Conservation (phyloP, 1,284 basidiomycete species). For the Ganoderma boninense region DNA sequence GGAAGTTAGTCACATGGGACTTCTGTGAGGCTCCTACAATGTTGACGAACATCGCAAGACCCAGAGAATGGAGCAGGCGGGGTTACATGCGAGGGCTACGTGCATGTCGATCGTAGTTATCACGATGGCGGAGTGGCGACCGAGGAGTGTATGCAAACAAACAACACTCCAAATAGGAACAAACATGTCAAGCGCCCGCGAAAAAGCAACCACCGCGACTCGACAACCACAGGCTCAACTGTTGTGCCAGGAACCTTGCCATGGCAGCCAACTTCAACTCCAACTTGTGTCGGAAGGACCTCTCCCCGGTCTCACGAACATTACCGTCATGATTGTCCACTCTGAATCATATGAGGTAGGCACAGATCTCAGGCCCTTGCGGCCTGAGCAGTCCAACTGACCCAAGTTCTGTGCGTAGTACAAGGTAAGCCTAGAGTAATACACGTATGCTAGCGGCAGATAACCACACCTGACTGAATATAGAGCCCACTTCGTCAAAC, state of each 20-base stretch:
- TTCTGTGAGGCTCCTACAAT: neutral
- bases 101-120: neutral
- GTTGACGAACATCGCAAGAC: neutral
- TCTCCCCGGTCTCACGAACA: too few relatives aligned
- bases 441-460: too few relatives aligned
- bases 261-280: neutral
- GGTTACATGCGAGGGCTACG: neutral
- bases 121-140: neutral
- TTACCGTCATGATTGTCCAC: too few relatives aligned
- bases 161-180: conserved; percentile 5
- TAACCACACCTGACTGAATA: too few relatives aligned
- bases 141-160: neutral
- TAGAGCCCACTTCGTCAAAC: too few relatives aligned
- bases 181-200: conserved; percentile 5
- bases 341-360: too few relatives aligned
- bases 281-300: too few relatives aligned
- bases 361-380: too few relatives aligned
- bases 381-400: too few relatives aligned
- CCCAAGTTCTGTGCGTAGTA: too few relatives aligned
- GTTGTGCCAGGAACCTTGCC: neutral
- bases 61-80: neutral
- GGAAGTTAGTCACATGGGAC: neutral
- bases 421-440: too few relatives aligned
- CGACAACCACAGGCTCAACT: neutral
- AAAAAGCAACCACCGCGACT: too few relatives aligned